Base-by-base conservation (phyloP, 495 filamentous ascomycete species). In the Bryoglossum gracile region DNA sequence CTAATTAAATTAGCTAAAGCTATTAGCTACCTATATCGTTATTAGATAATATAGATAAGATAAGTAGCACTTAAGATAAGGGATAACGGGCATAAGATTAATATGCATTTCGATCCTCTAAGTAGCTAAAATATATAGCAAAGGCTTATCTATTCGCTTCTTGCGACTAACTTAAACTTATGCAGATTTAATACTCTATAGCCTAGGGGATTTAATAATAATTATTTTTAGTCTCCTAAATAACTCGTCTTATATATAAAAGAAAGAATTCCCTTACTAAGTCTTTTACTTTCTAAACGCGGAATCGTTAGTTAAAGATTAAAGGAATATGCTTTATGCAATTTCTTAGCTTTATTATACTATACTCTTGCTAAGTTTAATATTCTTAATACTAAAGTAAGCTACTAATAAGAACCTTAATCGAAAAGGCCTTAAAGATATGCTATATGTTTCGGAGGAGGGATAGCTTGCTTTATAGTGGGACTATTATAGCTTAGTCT, bases 171-270 rank as follows among this genome's bases (percentile, higher is more conserved):
- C 32, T 16, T 33, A 38, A 37, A 51, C 35, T 41, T 18, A 45
- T 32, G 49, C 30, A 51, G 49, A 18, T 51, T 51, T 51, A 25
- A 46, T 41, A 38, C 49, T 39, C 36, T 43, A 34, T 51, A 46
- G 41, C 49, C 30, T 46, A 4, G 41, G 49, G 21, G 46, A 43
- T 45, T 24, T 32, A 45, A 45, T 39, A 13, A 46, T 28, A 24
- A 45, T 48, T 24, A 35, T 48, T 48, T 48, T 35, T 40, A 48
- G 46, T 39, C 46, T 48, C 46, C 46, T 51, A 45, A 22, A 51
- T 46, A 17, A 45, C 49, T 51, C 28, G 36, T 51, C 32, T 46
- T 51, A 28, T 46, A 37, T 32, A 41, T 51, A 41, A 51, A 37
- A 5, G 28, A 50, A 43, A 28, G 33, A 48, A 17, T n/a, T 22